Evolutionary conservation across 2,329 filamentous ascomycete genomes (phyloP), one percentile per base, ranked within the genome.

Genomic region (Raffaelea ambrosiae): DNA sequence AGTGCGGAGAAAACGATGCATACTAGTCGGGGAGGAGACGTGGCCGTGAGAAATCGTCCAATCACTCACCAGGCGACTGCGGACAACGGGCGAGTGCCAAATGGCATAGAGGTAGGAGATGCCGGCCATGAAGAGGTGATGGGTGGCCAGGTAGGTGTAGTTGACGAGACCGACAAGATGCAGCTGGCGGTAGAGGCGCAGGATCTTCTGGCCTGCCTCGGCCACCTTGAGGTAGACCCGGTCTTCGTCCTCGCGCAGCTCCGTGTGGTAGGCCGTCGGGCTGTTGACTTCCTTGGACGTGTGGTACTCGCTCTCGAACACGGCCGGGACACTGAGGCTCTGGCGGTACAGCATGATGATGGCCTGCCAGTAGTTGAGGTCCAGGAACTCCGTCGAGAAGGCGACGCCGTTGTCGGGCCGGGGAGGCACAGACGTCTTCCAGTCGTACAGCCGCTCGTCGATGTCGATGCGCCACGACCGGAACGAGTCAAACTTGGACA

Each of bases 331-430:
- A 43, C 87, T 85, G 52, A 95, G 66, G 63, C 89, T 93, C 64
- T 95, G 91, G 48, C 91, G 77, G 63, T 97, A 97, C 19, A 97
- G 77, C 84, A 96, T 89, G 55, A 96, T 94, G 51, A 97, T 83
- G 3, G 89, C 88, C 63, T 96, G 91, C 90, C 91, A 97, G 66
- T 97, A 97, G 64, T 97, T 97, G 51, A 97, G 74, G 58, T 96
- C 88, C 4, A 96, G 68, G 58, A 97, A 95, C 48, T 95, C 85
- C 1, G 87, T 82, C 1, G 86, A 89, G 62, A 97, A 97, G 4
- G 81, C 81, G 3, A 97, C 93, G 1, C 90, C 90, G 0, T 88
- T 95, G 49, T 93, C 81, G 20, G 78, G 67, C 53, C 84, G 83
- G 0, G 78, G 83, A 0, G 91, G 93, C 1, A 89, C 85, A 5